phyloP scores from a whole-genome alignment of 371 early-diverging fungal species.

The Rhizomucor miehei region DNA sequence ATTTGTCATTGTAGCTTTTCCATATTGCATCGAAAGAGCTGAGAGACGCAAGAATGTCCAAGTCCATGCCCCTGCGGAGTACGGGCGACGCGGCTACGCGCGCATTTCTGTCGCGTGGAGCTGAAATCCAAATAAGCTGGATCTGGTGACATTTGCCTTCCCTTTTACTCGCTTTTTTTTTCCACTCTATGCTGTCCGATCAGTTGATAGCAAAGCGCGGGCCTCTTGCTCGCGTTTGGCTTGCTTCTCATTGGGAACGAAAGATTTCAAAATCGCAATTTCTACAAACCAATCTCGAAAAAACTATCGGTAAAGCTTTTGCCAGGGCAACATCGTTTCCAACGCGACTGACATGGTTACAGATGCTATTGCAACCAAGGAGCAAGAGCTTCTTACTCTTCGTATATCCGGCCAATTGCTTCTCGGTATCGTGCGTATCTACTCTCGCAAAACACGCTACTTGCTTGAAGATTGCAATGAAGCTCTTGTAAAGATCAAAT shows the following conservation, averaged over 20 bases:
- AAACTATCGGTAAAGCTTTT: conserved; percentile 69
- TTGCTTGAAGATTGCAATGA: conserved; percentile 98
- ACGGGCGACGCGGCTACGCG: no score
- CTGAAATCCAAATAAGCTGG: background rate
- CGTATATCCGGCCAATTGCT: conserved; percentile 96
- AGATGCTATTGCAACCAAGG: conserved; percentile 83
- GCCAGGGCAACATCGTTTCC: background rate
- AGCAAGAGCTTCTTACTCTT: conserved; percentile 82
- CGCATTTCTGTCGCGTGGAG: background rate
- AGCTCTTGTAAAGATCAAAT: conserved; percentile 90
- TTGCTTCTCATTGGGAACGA: conserved; percentile 97
- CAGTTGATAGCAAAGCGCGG: conserved; percentile 78
- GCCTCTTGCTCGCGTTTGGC: conserved; percentile 95
- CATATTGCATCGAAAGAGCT: no score
- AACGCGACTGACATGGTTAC: conserved; percentile 7
- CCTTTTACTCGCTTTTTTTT: conserved; percentile 2
- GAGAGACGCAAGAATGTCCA: no score
- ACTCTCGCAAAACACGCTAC: conserved; percentile 95
- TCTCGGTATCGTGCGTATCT: conserved; percentile 94
- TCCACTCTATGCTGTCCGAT: background rate
- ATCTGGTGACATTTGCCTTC: background rate
- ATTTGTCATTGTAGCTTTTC: no score
- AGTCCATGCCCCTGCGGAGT: no score
- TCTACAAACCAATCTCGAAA: conserved; percentile 83
- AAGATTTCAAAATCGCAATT: conserved; percentile 95